A percentile compares a stretch with the other conserved stretches of the same genome.
These are phyloP conservation scores for Volvox reticuliferus DNA, from an alignment of 139 green algal genomes.

Conservation along the genomic window DNA sequence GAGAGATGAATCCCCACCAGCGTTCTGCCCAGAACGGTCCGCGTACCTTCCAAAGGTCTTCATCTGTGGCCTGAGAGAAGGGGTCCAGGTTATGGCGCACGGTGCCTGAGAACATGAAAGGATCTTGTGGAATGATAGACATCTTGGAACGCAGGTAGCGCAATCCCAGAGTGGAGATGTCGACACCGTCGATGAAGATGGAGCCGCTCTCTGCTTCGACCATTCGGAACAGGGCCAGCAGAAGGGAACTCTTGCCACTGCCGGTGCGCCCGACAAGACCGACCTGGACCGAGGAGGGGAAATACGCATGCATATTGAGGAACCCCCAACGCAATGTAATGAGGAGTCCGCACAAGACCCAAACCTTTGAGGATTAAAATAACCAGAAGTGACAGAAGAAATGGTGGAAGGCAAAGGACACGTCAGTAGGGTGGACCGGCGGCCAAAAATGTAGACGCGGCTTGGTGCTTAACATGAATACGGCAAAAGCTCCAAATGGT, in stretches of 20 bases:
- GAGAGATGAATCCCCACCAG: too few species aligned
- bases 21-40: too few species aligned
- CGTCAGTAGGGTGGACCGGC: too few species aligned
- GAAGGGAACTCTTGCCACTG: constrained; percentile 87
- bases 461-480: too few species aligned
- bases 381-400: too few species aligned
- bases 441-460: too few species aligned
- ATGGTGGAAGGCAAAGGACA: too few species aligned
- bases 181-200: constrained; percentile 88
- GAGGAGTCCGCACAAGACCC: too few species aligned
- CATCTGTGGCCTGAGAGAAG: constrained; percentile 79
- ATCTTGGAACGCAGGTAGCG: constrained; percentile 81
- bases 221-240: constrained; percentile 90
- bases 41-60: constrained; percentile 79
- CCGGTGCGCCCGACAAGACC: constrained; percentile 92
- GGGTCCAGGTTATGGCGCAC: constrained; percentile 96
- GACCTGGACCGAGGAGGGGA: constrained; percentile 3
- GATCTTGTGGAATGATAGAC: constrained; percentile 91
- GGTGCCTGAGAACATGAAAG: constrained; percentile 91
- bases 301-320: background rate
- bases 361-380: too few species aligned
- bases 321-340: too few species aligned
- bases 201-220: constrained; percentile 82
- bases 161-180: constrained; percentile 84
- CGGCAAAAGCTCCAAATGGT: too few species aligned